Evolutionary conservation across 345 rosid genomes (phyloP).

Genomic region (Linum trigynum): DNA sequence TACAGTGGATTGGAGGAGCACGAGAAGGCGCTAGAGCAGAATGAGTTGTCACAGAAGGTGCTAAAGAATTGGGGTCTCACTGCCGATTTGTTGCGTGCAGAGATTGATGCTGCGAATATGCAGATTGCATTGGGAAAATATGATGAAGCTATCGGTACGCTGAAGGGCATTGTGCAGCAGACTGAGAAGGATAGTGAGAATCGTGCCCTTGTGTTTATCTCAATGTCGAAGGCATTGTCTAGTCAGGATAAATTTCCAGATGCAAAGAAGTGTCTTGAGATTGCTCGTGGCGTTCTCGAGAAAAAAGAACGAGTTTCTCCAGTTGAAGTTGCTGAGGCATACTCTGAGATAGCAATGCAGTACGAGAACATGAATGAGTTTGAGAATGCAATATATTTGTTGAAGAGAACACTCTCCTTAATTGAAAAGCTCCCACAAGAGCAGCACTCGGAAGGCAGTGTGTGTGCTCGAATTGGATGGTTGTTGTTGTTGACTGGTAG

Average conservation of each 20-base stretch:
- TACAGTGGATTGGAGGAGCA: slow-evolving; percentile 83
- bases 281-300: slow-evolving; percentile 69
- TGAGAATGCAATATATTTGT: slow-evolving; percentile 62
- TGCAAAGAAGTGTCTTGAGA: slow-evolving; percentile 64
- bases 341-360: slow-evolving; percentile 84
- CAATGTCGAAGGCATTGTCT: slow-evolving; percentile 74
- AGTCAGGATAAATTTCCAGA: slow-evolving; percentile 60
- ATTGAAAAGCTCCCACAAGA: slow-evolving; percentile 86
- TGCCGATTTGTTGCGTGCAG: slow-evolving; percentile 59
- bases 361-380: slow-evolving; percentile 82
- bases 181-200: slow-evolving; percentile 68
- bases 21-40: slow-evolving; percentile 80
- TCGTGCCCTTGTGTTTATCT: slow-evolving; percentile 66
- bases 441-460: slow-evolving; percentile 78
- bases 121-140: slow-evolving; percentile 74
- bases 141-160: slow-evolving; percentile 58
- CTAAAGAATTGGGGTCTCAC: slow-evolving; percentile 74
- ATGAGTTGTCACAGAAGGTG: slow-evolving; percentile 59
- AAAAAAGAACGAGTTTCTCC: slow-evolving; percentile 63
- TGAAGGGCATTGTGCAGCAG: slow-evolving; percentile 52
- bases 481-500: slow-evolving; percentile 67
- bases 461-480: slow-evolving; percentile 94
- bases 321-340: slow-evolving; percentile 75
- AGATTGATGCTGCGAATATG: slow-evolving; percentile 86
- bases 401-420: slow-evolving; percentile 59